Conservation (phyloP, 1,284 basidiomycete genomes). For the Singerocomus rubriflavus region DNA sequence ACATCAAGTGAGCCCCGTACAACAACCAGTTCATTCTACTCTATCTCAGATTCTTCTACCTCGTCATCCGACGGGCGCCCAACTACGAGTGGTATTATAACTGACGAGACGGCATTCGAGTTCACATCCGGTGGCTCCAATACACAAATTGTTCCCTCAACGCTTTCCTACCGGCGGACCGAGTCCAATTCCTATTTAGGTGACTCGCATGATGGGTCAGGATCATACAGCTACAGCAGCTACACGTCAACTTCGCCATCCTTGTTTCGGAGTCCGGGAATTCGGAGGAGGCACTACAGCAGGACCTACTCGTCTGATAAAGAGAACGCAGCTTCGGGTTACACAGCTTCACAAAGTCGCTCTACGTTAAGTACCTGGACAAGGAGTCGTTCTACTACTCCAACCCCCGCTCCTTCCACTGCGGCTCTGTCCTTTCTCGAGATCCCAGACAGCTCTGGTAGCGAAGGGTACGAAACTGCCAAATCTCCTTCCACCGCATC, state of each 20-base stretch:
- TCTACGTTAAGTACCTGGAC: conserved; percentile 37
- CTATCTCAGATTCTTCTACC: conserved; percentile 24
- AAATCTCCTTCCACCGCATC: conserved; percentile 42
- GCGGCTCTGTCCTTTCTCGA: conserved; percentile 29
- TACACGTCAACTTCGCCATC: conserved; percentile 35
- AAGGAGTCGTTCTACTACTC: conserved; percentile 32
- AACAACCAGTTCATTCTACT: conserved; percentile 37
- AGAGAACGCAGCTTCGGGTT: conserved; percentile 43
- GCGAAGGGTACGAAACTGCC: conserved; percentile 35
- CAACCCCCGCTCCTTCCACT: conserved; percentile 30
- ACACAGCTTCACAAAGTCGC: conserved; percentile 31
- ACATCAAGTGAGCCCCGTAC: conserved; percentile 33
- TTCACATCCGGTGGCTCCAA: conserved; percentile 40
- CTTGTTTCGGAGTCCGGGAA: conserved; percentile 55
- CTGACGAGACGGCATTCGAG: conserved; percentile 38
- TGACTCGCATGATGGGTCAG: conserved; percentile 47
- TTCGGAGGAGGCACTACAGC: conserved; percentile 51
- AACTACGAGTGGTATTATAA: conserved; percentile 35
- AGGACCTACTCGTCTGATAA: conserved; percentile 46
- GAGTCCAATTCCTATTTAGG: conserved; percentile 56
- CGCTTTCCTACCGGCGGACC: conserved; percentile 53
- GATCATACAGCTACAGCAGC: conserved; percentile 29
- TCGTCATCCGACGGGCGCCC: conserved; percentile 27
- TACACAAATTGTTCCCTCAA: conserved; percentile 48
- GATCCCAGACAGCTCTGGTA: conserved; percentile 30